Percentiles rank a stretch among this genome's conserved stretches.
Conservation (phyloP, 768 basidiomycete genomes). For the Lentinula guzmanii region DNA sequence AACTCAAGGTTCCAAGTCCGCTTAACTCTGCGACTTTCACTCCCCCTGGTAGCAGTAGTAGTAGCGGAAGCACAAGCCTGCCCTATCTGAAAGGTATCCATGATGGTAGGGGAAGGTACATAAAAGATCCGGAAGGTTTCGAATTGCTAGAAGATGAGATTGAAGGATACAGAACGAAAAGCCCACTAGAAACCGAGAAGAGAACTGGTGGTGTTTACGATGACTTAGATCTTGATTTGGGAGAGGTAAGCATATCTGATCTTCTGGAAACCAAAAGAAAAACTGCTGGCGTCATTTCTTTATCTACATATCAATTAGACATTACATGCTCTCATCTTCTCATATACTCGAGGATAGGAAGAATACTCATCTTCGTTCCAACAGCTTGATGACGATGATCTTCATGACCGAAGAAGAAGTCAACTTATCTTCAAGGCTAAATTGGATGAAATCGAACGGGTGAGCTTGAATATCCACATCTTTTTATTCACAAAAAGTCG, state of each 20-base stretch:
- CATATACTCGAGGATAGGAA: too few species aligned
- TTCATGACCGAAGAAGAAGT: slow-evolving; percentile 68
- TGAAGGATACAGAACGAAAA: slow-evolving; percentile 27
- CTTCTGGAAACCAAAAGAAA: background rate
- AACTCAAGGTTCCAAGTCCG: slow-evolving; percentile 32
- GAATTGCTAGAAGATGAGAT: slow-evolving; percentile 37
- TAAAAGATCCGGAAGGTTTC: slow-evolving; percentile 13
- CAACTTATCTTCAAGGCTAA: slow-evolving; percentile 70
- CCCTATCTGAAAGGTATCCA: slow-evolving; percentile 39
- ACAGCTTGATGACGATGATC: slow-evolving; percentile 66
- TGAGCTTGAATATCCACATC: slow-evolving; percentile 17
- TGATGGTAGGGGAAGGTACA: slow-evolving; percentile 9
- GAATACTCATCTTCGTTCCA: background rate
- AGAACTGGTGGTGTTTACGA: slow-evolving; percentile 46
- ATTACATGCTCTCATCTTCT: too few species aligned
- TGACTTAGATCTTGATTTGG: slow-evolving; percentile 45
- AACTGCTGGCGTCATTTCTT: background rate
- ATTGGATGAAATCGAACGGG: slow-evolving; percentile 77
- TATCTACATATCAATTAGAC: too few species aligned
- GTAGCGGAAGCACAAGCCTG: slow-evolving; percentile 30
- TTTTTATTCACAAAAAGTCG: background rate
- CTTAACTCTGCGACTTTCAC: slow-evolving; percentile 10
- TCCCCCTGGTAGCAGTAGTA: slow-evolving; percentile 13
- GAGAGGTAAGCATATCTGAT: slow-evolving; percentile 29
- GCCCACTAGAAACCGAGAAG: slow-evolving; percentile 36